phyloP scores from a whole-genome alignment of 768 basidiomycete genomes.

The Pleurotus djamor region DNA sequence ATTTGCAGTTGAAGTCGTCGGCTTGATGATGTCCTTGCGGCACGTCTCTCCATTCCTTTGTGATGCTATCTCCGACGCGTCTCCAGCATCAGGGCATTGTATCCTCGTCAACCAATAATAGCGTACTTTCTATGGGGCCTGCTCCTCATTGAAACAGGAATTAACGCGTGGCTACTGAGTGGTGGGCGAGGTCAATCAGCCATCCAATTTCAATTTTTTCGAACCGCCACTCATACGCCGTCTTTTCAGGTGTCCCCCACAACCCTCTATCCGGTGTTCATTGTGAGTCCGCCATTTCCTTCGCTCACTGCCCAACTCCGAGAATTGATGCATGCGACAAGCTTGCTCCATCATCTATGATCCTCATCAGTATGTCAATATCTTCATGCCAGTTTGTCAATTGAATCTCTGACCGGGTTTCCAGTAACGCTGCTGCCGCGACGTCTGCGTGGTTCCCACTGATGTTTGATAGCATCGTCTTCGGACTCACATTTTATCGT shows the following conservation, averaged over 20 bases:
- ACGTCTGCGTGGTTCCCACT: slow-evolving; percentile 51
- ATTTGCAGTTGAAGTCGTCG: slow-evolving; percentile 49
- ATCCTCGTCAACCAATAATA: slow-evolving; percentile 28
- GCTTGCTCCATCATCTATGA: slow-evolving; percentile 1
- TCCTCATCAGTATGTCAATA: neutral
- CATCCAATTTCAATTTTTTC: too few species aligned
- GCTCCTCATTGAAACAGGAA: slow-evolving; percentile 38
- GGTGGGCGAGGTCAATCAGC: slow-evolving; percentile 41
- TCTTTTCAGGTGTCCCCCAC: slow-evolving; percentile 34
- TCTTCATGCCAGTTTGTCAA: neutral
- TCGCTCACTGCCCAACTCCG: neutral
- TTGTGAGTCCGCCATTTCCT: slow-evolving; percentile 17
- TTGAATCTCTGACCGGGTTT: slow-evolving; percentile 8
- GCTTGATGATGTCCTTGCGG: slow-evolving; percentile 61
- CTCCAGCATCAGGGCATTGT: slow-evolving; percentile 30
- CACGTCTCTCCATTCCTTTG: slow-evolving; percentile 11
- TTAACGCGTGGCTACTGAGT: slow-evolving; percentile 54
- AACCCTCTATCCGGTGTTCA: slow-evolving; percentile 33
- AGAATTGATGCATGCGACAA: neutral
- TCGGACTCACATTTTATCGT: slow-evolving; percentile 33
- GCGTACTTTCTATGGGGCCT: slow-evolving; percentile 26
- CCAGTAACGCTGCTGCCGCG: slow-evolving; percentile 35
- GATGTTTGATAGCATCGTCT: slow-evolving; percentile 43
- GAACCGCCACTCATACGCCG: too few species aligned
- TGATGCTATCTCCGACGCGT: slow-evolving; percentile 11